Percentiles rank a stretch among this genome's conserved stretches.
phyloP scores from a whole-genome alignment of 768 basidiomycete genomes.

The Leccinum ochraceum region DNA sequence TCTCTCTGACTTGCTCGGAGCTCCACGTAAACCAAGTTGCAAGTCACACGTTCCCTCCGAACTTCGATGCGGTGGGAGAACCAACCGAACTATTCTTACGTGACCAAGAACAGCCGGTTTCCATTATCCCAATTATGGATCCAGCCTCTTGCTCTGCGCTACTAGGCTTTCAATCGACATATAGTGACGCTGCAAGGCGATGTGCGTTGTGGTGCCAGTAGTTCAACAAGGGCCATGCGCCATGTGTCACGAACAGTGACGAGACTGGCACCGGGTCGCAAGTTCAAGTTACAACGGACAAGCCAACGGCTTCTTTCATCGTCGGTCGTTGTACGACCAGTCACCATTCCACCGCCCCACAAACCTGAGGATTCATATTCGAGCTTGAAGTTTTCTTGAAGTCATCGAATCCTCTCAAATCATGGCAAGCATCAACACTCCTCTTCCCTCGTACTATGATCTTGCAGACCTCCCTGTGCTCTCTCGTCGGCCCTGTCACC shows the following conservation, averaged over 20 bases:
- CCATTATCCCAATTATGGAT: neutral
- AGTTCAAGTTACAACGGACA: too few relatives aligned
- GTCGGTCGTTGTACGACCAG: neutral
- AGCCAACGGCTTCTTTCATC: neutral
- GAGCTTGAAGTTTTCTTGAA: neutral
- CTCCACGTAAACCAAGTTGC: neutral
- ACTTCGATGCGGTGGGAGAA: neutral
- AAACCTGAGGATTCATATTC: neutral
- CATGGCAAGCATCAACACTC: neutral
- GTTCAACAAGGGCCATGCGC: too few relatives aligned
- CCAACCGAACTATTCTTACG: neutral
- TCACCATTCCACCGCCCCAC: neutral
- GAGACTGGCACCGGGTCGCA: too few relatives aligned
- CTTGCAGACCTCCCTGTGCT: neutral
- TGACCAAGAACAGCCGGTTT: neutral
- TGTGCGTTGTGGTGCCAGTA: too few relatives aligned
- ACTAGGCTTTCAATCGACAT: too few relatives aligned
- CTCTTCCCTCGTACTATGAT: neutral
- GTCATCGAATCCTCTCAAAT: neutral
- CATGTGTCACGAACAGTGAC: too few relatives aligned
- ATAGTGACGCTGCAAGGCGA: too few relatives aligned
- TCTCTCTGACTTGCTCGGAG: neutral
- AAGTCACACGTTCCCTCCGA: neutral
- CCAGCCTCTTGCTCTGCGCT: too few relatives aligned
- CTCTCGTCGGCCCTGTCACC: neutral